Evolutionary conservation across 345 rosid species (phyloP).

Genomic region (Orychophragmus violaceus): DNA sequence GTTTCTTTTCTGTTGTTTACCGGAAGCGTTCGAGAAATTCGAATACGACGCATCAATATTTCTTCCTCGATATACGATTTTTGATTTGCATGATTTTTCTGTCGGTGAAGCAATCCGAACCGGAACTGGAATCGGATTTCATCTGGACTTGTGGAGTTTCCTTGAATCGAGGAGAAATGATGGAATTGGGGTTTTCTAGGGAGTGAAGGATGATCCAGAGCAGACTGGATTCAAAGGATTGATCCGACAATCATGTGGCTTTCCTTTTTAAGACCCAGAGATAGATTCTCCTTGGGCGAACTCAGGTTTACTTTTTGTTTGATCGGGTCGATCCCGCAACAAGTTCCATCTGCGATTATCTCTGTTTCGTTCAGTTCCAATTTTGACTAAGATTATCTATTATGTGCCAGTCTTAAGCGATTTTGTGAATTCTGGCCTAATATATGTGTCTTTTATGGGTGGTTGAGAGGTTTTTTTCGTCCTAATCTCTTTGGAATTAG

Average conservation of each 20-base stretch:
- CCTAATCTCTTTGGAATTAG: neutral
- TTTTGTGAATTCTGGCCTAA: neutral
- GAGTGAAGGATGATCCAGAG: constrained; percentile 31
- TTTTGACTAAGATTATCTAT: neutral
- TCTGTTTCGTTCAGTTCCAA: neutral
- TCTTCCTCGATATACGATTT: neutral
- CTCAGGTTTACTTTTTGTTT: constrained; percentile 53
- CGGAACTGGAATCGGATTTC: constrained; percentile 20
- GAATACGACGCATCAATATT: neutral
- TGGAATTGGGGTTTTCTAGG: constrained; percentile 22
- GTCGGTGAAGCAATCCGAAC: constrained; percentile 7
- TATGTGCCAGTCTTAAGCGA: neutral
- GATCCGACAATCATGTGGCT: constrained; percentile 31
- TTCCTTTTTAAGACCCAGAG: constrained; percentile 84
- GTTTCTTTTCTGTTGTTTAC: constrained; percentile 7
- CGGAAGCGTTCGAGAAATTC: constrained; percentile 15
- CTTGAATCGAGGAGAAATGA: neutral
- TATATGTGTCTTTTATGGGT: neutral
- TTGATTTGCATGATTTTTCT: constrained; percentile 7
- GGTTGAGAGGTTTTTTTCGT: neutral
- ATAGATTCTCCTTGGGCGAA: constrained; percentile 88
- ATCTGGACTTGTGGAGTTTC: neutral
- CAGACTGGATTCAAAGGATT: constrained; percentile 1
- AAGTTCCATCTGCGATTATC: neutral
- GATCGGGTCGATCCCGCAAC: neutral